Evolutionary conservation across 148 eudicot genomes (phyloP).

Genomic region (Hydrangea macrophylla): DNA sequence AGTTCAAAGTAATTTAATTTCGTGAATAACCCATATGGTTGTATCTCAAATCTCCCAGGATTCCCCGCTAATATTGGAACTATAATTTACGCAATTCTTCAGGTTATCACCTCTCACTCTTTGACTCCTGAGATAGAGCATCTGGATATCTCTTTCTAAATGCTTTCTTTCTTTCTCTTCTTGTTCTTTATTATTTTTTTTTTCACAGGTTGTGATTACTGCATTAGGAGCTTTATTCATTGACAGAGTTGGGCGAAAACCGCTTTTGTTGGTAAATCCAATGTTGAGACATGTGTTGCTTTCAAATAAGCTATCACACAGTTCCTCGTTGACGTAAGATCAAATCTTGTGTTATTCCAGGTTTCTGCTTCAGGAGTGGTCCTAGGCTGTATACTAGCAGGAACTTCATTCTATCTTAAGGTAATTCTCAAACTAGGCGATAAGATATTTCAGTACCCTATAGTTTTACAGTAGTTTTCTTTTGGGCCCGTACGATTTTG

Average conservation of each 20-base stretch:
- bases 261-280: constrained; percentile 68
- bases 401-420: constrained; percentile 72
- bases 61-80: constrained; percentile 70
- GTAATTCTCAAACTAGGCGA: constrained; percentile 32
- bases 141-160: neutral
- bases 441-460: no score
- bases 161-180: no score
- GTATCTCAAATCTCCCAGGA: constrained; percentile 36
- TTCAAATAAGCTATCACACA: neutral
- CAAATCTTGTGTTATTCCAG: constrained; percentile 24
- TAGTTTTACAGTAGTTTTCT: no score
- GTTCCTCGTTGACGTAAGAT: neutral
- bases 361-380: constrained; percentile 78
- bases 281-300: neutral
- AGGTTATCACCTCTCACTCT: constrained; percentile 39
- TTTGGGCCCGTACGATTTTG: no score
- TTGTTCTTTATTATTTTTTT: constrained; percentile 7
- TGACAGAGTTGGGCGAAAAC: constrained; percentile 86
- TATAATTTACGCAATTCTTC: constrained; percentile 65
- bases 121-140: neutral
- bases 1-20: neutral
- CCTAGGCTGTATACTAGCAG: constrained; percentile 60
- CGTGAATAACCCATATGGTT: neutral
- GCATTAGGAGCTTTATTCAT: constrained; percentile 58
- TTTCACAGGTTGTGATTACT: constrained; percentile 57